Evolutionary conservation across 306 rosid genomes (phyloP), one percentile per base, ranked within the genome.

Genomic region (Citrullus mucosospermus): DNA sequence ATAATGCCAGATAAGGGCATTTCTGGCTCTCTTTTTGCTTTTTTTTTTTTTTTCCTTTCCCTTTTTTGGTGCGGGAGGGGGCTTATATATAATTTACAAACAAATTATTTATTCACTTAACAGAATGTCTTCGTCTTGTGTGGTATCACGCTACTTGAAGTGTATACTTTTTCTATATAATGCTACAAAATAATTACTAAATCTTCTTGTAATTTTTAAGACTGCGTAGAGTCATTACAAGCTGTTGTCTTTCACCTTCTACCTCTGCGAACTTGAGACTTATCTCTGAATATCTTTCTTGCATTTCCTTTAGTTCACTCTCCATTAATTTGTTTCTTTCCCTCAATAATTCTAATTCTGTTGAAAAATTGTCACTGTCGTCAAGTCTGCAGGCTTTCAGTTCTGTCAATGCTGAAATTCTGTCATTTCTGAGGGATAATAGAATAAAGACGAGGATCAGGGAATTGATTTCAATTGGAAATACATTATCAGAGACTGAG

Each of bases 211-310:
- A 69, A 87, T 84, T 84, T 88, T 86, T 91, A 14, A 96, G 91
- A 87, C 83, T 88, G 48, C 99, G 82, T 78, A 96, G 85, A 1
- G 91, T 90, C 99, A 96, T 96, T 57, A 92, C 98, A 44, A 96
- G 99, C 83, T 88, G 82, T 83, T 96, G 99, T 79, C 99, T 91
- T 88, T 96, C 99, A 77, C 99, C 96, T 88, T 96, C 99, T 55
- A 96, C 99, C 83, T 92, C 98, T 2, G 99, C 98, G 22, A 96
- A 96, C 83, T 85, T 92, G 82, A 96, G 98, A 88, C 99, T 96
- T 84, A 92, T 91, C 85, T 92, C 99, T 76, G 96, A 90, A 86
- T 96, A 96, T 87, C 99, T 91, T 89, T 91, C 96, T 85, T 96
- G 99, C 96, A 96, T 96, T 58, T 96, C 99, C 82, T 92, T 92